phyloP scores from a whole-genome alignment of 805 yeast species.

The Zygotorulaspora chibaensis region DNA sequence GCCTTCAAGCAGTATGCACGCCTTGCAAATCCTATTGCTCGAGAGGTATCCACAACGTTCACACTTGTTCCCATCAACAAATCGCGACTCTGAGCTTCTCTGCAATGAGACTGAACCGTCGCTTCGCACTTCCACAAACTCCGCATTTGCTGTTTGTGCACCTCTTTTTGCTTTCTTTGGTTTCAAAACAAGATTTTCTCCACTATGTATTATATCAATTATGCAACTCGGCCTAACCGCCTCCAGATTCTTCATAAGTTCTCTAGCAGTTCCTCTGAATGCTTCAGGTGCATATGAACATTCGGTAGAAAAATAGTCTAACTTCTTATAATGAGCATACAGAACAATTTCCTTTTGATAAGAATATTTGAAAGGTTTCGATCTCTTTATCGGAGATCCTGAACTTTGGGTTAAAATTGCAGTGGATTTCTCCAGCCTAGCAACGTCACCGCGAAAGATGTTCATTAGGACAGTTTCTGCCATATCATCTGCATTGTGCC shows the following conservation, averaged over 20 bases:
- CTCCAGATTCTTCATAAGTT: conserved; percentile 83
- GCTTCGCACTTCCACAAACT: conserved; percentile 44
- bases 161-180: conserved; percentile 48
- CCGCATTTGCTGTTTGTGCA: conserved; percentile 5
- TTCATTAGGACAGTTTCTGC: conserved; percentile 98
- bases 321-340: conserved; percentile 91
- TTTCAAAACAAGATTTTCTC: conserved; percentile 74
- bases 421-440: conserved; percentile 84
- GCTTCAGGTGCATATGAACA: conserved; percentile 99
- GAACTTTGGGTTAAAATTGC: conserved; percentile 75
- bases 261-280: conserved; percentile 94
- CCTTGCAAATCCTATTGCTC: conserved; percentile 85
- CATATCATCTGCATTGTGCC: conserved; percentile 99
- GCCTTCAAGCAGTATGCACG: conserved; percentile 83
- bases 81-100: conserved; percentile 24
- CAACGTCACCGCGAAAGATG: conserved; percentile 90
- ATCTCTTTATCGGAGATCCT: conserved; percentile 87
- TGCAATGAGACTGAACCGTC: conserved; percentile 59
- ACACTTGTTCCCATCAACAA: conserved; percentile 69
- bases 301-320: conserved; percentile 95
- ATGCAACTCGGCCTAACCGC: conserved; percentile 89
- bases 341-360: conserved; percentile 96
- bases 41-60: conserved; percentile 89
- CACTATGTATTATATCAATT: conserved; percentile 89
- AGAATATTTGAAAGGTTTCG: conserved; percentile 92